phyloP scores from a whole-genome alignment of 495 filamentous ascomycete genomes.

The Poronia punctata region DNA sequence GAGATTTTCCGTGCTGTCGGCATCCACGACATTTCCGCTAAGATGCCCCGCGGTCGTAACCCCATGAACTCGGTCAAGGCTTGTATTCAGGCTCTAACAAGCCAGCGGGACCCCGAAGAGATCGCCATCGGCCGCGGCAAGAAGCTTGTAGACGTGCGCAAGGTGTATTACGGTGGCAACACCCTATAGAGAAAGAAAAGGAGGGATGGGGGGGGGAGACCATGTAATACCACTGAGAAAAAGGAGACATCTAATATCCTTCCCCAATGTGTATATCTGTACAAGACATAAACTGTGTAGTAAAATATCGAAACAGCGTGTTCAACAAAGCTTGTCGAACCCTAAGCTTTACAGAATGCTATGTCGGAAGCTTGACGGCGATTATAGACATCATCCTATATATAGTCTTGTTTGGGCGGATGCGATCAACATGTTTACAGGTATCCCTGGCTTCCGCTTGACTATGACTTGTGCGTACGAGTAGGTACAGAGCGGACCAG shows the following conservation, averaged over 20 bases:
- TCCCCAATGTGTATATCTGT: conserved; percentile 8
- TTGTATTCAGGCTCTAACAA: conserved; percentile 69
- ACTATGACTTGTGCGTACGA: no score
- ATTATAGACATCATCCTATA: no score
- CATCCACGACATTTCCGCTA: conserved; percentile 76
- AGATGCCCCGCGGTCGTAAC: conserved; percentile 72
- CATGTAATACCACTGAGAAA: no score
- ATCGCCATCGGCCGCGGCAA: conserved; percentile 78
- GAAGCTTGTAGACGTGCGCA: conserved; percentile 92
- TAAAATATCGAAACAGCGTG: conserved; percentile 1
- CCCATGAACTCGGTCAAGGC: conserved; percentile 97
- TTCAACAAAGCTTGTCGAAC: background rate
- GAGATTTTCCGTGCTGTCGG: conserved; percentile 82
- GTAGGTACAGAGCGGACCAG: no score
- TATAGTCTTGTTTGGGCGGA: no score
- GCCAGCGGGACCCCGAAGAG: conserved; percentile 78
- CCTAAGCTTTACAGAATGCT: no score
- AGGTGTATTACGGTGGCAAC: conserved; percentile 91
- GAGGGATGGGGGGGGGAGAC: no score
- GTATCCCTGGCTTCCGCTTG: no score
- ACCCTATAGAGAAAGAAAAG: conserved; percentile 44
- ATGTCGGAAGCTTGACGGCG: no score
- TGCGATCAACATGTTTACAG: no score
- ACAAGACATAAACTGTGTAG: conserved; percentile 3
- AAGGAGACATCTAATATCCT: background rate